Evolutionary conservation across 345 rosid genomes (phyloP), one percentile per base, ranked within the genome.

Genomic region (Ceriops tagal): DNA sequence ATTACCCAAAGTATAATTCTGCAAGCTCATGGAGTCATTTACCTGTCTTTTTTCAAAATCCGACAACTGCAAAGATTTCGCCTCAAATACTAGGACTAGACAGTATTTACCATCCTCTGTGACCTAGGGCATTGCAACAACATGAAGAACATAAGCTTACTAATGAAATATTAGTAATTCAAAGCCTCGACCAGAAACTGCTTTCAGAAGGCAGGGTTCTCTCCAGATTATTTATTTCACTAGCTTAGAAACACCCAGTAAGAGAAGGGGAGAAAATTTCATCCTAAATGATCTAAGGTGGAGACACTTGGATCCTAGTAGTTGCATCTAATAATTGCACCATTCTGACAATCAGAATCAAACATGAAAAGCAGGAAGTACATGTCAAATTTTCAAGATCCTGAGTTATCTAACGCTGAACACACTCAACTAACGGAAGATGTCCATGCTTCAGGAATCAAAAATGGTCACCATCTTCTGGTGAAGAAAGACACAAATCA

Each of bases 11-110:
- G 18, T 43, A 16, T 43, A 39, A 6, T 28, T 62, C 6, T 27
- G 32, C 22, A 73, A 66, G 46, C 28, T 58, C 37, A 39, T 27
- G 34, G 13, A 43, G 19, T 30, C 7, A 22, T 58, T 68, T 79
- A 91, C 97, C 92, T 87, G 95, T 87, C 98, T 86, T 79, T 78
- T 7, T 32, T 91, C 97, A 58, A 91, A 93, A 69, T 93, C 98
- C 49, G 92, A 81, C 71, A 93, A 78, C 78, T 82, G 60, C 67
- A 93, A 78, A 62, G 85, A 83, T 79, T 89, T 89, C 64, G 98
- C 96, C 86, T 83, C 89, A 57, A 93, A 91, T 55, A 83, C 75
- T 75, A 93, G 83, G 73, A 83, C 91, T 52, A 91, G 78, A 73
- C 86, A 84, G 85, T 89, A 93, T 75, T 86, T 88, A 64, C 92